These are phyloP conservation scores for Condylostoma magnum DNA, from an alignment of 169 alveolate species.

Conservation along the genomic window DNA sequence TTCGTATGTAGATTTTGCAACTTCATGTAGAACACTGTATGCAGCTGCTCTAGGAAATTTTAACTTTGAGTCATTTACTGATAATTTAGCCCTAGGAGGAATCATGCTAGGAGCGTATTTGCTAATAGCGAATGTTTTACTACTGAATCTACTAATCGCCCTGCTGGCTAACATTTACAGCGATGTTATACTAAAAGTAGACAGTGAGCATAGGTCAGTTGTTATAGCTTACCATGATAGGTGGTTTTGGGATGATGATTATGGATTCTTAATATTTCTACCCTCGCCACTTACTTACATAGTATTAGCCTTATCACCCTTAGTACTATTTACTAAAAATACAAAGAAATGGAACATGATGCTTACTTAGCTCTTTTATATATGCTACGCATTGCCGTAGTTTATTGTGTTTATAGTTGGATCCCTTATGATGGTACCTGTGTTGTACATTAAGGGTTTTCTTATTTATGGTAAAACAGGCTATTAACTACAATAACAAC, in stretches of 20 bases:
- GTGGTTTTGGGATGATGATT: constrained; percentile 54
- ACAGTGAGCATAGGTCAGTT: constrained; percentile 49
- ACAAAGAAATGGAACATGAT: not conserved
- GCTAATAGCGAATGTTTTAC: constrained; percentile 49
- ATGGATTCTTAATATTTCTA: constrained; percentile 52
- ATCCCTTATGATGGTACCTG: not conserved
- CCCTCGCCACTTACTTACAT: constrained; percentile 51
- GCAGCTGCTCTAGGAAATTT: constrained; percentile 51
- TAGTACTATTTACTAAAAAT: not conserved
- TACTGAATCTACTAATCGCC: constrained; percentile 54
- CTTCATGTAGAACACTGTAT: constrained; percentile 43
- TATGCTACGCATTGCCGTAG: not conserved
- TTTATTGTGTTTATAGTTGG: not conserved
- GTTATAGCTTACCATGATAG: constrained; percentile 45
- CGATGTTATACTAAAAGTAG: constrained; percentile 39
- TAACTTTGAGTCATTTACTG: constrained; percentile 39
- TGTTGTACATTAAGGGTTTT: constrained; percentile 6
- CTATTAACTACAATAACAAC: not conserved
- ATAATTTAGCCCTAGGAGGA: constrained; percentile 37
- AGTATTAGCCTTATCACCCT: not conserved
- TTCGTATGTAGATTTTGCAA: constrained; percentile 41
- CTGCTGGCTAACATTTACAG: constrained; percentile 47
- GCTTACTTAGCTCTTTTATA: not conserved
- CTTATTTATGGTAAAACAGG: constrained; percentile 19
- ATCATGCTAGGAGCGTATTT: constrained; percentile 40